These are phyloP conservation scores for Paraphaeosphaeria minitans DNA, from an alignment of 2,329 filamentous ascomycete species.

Conservation along the genomic window DNA sequence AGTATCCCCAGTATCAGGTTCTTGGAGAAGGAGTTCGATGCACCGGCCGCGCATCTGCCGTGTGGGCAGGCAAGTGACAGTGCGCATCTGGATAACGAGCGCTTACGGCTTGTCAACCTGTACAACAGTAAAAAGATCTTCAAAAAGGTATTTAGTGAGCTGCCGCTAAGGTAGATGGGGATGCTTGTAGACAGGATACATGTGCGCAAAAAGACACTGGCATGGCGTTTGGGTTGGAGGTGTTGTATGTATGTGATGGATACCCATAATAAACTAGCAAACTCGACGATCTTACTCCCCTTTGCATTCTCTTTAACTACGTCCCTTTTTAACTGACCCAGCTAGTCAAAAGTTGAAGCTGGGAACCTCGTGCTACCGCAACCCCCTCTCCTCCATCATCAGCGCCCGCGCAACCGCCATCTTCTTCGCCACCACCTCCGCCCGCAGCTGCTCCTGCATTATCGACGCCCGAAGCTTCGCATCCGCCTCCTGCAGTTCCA, in stretches of 20 bases:
- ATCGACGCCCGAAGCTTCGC: neutral
- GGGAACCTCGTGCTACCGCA: neutral
- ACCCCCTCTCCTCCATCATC: neutral
- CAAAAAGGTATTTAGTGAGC: conserved; percentile 76
- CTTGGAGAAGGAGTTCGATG: conserved; percentile 89
- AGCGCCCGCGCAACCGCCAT: neutral
- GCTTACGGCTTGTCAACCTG: conserved; percentile 84
- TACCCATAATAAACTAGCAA: neutral
- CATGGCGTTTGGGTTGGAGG: neutral
- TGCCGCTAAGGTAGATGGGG: conserved; percentile 50
- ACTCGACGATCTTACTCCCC: neutral
- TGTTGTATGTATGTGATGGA: neutral
- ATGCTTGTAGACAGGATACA: neutral
- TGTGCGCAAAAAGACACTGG: too few species aligned
- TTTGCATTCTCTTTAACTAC: neutral
- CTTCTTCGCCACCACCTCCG: neutral
- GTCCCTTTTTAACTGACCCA: too few species aligned
- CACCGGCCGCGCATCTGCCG: conserved; percentile 88
- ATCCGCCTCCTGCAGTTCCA: neutral
- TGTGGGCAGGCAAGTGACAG: conserved; percentile 94
- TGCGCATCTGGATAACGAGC: conserved; percentile 93
- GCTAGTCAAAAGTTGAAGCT: too few species aligned
- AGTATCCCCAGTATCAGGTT: conserved; percentile 95
- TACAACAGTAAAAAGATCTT: conserved; percentile 94
- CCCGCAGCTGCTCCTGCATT: neutral